These are phyloP conservation scores for Micractinium sp. DNA, from an alignment of 139 green algal species.

Conservation along the genomic window DNA sequence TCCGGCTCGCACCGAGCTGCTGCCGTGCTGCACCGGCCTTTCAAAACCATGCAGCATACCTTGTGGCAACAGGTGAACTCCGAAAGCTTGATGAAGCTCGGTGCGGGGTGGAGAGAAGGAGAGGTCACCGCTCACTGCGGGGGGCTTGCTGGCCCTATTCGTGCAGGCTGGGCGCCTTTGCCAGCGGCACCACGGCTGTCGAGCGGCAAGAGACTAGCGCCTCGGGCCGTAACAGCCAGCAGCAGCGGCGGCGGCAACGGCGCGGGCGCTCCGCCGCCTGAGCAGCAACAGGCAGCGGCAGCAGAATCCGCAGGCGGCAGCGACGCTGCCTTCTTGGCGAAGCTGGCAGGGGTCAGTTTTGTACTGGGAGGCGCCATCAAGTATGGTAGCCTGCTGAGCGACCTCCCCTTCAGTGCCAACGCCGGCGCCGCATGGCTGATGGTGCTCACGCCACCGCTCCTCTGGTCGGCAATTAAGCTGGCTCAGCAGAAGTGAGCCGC, in stretches of 20 bases:
- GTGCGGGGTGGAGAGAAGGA: no score
- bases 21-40: no score
- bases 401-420: conserved; percentile 58
- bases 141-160: background rate
- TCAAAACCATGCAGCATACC: no score
- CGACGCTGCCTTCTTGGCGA: conserved; percentile 51
- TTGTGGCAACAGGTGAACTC: no score
- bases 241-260: background rate
- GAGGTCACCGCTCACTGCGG: no score
- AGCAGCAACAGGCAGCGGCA: background rate
- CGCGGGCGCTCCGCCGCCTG: background rate
- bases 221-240: background rate
- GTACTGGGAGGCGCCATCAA: conserved; percentile 63
- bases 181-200: background rate
- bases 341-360: conserved; percentile 41
- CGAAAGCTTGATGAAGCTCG: no score
- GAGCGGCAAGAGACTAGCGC: background rate
- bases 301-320: background rate
- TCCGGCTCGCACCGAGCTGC: no score
- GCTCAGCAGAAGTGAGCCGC: background rate
- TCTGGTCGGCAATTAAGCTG: conserved; percentile 30
- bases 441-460: conserved; percentile 47
- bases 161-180: background rate
- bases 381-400: conserved; percentile 66
- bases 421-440: conserved; percentile 44